Base-by-base conservation (phyloP, 148 eudicot species). In the Amaranthus palmeri region DNA sequence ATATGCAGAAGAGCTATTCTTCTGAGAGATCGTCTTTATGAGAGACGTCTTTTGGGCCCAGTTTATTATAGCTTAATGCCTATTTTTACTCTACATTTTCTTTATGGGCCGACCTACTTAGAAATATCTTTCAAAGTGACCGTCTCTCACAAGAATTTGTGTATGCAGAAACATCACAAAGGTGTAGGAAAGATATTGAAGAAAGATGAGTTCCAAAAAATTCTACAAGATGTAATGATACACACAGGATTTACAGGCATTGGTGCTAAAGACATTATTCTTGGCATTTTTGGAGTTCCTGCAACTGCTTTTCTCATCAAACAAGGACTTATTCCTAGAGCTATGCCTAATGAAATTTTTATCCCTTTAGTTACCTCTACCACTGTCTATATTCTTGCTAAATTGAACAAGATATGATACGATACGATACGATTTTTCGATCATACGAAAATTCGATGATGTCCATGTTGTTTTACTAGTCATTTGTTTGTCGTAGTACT, bases 231-330 rank as follows among this genome's bases (percentile, higher is more conserved):
- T 58, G 82, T 91, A 69, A 77, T 93, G 54, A 15, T 83, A 54
- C 76, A 86, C 15, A 81, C 86, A 36, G 90, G 92, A 57, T 77
- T 90, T 14, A 82, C 90, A 4, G 89, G 90, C 3, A 61, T 78
- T 36, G 98, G 98, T 47, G 90, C 87, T 18, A 93, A 88, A 67
- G 98, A 93, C 70, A 77, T 86, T n/a, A 64, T 93, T 1, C 69
- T 93, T 12, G 90, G 85, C 82, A 84, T 87, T 7, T 88, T 87
- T 75, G 98, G 95, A 3, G 87, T 90, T 49, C 98, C 96, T 2
- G 60, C 77, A 0, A 74, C 90, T 3, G 62, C 92, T 8, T 73
- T 84, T 4, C 67, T 85, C 61, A 45, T 85, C 66, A 88, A 90
- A 84, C 86, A 86, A 74, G 76, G 82, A 3, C 4, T 83, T 3